These are phyloP conservation scores for Xylaria sp. DNA, from an alignment of 495 filamentous ascomycete species.

Conservation along the genomic window DNA sequence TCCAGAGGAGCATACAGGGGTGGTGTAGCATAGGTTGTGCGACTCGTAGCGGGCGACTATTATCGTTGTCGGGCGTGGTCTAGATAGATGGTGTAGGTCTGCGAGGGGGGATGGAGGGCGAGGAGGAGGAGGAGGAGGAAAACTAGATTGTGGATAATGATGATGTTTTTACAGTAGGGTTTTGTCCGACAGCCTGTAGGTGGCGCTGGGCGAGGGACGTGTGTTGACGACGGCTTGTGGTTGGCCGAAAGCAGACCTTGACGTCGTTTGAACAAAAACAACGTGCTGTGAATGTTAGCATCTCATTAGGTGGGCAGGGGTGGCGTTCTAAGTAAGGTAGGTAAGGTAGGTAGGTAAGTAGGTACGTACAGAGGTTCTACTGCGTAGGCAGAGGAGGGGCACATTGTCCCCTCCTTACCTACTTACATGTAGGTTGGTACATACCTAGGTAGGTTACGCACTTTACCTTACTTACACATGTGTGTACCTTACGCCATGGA, in stretches of 20 bases:
- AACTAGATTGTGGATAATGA: not conserved
- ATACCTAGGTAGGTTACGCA: no score
- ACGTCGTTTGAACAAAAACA: slow-evolving; percentile 22
- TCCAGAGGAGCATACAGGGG: not conserved
- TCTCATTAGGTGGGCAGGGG: slow-evolving; percentile 25
- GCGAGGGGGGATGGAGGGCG: not conserved
- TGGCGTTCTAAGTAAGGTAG: not conserved
- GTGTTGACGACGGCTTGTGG: slow-evolving; percentile 37
- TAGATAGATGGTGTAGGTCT: slow-evolving; percentile 6
- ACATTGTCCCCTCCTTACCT: no score
- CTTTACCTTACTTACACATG: not conserved
- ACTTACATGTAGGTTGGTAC: no score
- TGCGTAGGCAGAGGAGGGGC: slow-evolving; percentile 2
- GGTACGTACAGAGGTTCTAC: no score
- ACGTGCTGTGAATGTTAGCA: slow-evolving; percentile 16
- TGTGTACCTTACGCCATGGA: not conserved
- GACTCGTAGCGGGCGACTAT: slow-evolving; percentile 8
- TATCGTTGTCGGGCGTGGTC: not conserved
- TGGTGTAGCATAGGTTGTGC: not conserved
- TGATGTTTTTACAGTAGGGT: slow-evolving; percentile 2
- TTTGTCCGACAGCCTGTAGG: slow-evolving; percentile 34
- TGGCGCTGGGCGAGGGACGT: slow-evolving; percentile 40
- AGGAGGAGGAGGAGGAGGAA: not conserved
- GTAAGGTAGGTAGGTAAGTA: no score
- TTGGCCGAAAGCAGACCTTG: slow-evolving; percentile 37